Base-by-base conservation (phyloP, 768 basidiomycete species). In the Tylopilus plumbeoviolaceoides region DNA sequence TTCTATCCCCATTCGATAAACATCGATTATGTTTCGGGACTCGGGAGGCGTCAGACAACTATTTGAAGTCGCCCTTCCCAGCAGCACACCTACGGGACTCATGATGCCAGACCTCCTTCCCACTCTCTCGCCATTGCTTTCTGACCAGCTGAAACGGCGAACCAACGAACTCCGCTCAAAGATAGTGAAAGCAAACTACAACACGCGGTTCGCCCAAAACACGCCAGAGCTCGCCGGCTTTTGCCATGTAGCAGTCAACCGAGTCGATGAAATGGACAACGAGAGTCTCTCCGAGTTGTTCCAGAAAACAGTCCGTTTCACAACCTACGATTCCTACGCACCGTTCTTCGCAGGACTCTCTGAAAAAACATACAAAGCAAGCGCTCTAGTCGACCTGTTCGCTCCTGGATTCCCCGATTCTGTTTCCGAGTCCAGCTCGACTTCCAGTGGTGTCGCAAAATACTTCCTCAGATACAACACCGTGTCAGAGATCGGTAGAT, bases 401-500 rank as follows among this genome's bases (percentile, higher is more conserved):
- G 47, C 61, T 1, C 61, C 58, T 0, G 63, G 63, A 28, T 7
- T 63, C 1, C 63, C 63, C n/a, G 57, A 62, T 40, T 62, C 18
- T 25, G 47, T 64, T 3, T 41, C 18, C 8, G 21, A n/a, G 20
- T 65, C 63, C 20, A 57, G 54, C 6, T 56, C 57, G 11, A 65
- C 60, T 18, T 64, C 63, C 4, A 53, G 63, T 46, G 46, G 58
- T 11, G 8, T 31, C 8, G 1, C 53, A 17, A 59, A 64, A n/a
- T 14, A 11, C 4, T 59, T 65, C 14, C 48, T 49, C 4, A 18
- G 44, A 20, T 57, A 64, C 30, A 50, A 50, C 14, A 15, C 11
- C 15, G 38, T 52, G 23, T 35, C 42, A 9, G 20, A 21, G 5
- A 38, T 41, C 5, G 5, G 23, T 2, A 44, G 35, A 28, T 30